These are phyloP conservation scores for Lepidium aucheri DNA, from an alignment of 345 rosid species.

Conservation along the genomic window DNA sequence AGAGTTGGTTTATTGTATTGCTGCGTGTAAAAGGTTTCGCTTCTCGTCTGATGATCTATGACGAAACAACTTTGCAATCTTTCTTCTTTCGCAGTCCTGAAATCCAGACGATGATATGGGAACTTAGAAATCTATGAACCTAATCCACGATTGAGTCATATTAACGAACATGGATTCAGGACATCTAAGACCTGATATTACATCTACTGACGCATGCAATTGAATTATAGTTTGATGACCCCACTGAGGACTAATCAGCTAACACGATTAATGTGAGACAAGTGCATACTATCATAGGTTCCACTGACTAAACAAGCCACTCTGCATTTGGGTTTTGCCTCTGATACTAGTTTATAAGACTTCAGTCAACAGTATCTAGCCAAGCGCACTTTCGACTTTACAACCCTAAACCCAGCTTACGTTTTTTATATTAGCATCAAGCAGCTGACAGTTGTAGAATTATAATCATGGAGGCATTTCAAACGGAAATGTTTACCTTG, in stretches of 20 bases:
- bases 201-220: background rate
- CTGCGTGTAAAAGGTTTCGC: slow-evolving; percentile 33
- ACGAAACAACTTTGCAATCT: slow-evolving; percentile 70
- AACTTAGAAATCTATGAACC: slow-evolving; percentile 1
- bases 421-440: background rate
- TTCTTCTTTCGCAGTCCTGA: slow-evolving; percentile 97
- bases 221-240: background rate
- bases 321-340: background rate
- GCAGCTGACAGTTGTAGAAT: background rate
- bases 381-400: background rate
- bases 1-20: slow-evolving; percentile 21
- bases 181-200: background rate
- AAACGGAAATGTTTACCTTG: slow-evolving; percentile 45
- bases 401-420: background rate
- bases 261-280: background rate
- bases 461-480: background rate
- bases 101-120: background rate
- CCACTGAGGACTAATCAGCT: background rate
- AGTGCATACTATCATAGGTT: background rate
- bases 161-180: background rate
- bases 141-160: background rate
- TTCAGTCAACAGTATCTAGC: background rate
- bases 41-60: slow-evolving; percentile 79
- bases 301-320: slow-evolving; percentile 1
- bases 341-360: slow-evolving; percentile 1